phyloP scores from a whole-genome alignment of 2,329 filamentous ascomycete species.

The Venturia effusa region DNA sequence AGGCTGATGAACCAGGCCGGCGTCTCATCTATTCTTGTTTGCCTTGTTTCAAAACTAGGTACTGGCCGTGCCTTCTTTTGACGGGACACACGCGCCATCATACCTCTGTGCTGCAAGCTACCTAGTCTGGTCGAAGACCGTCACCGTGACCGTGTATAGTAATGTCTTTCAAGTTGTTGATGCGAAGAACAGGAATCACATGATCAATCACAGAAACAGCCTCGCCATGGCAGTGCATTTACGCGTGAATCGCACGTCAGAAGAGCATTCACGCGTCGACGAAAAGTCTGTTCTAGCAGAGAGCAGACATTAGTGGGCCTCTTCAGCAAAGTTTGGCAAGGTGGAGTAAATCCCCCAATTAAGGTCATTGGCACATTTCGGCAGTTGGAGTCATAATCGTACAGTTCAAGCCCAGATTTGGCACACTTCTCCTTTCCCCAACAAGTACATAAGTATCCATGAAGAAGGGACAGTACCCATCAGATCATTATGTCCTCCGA shows the following conservation, averaged over 20 bases:
- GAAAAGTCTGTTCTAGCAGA: not conserved
- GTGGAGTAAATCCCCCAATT: not conserved
- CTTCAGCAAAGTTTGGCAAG: not conserved
- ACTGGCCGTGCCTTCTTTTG: not conserved
- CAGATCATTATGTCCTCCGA: not conserved
- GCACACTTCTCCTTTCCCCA: not conserved
- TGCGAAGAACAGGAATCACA: not conserved
- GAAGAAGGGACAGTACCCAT: not conserved
- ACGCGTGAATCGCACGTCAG: too few species aligned
- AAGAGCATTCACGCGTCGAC: not conserved
- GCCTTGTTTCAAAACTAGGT: not conserved
- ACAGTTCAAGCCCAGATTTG: not conserved
- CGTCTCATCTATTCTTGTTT: not conserved
- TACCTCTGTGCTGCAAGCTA: too few species aligned
- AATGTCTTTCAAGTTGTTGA: too few species aligned
- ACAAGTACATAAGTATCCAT: not conserved
- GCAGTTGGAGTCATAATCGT: not conserved
- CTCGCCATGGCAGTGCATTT: too few species aligned
- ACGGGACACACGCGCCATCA: too few species aligned
- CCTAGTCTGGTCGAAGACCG: too few species aligned
- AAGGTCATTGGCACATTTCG: not conserved
- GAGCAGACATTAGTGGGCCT: not conserved
- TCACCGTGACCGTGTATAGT: too few species aligned
- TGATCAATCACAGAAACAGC: not conserved
- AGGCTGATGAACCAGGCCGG: not conserved